phyloP scores from a whole-genome alignment of 805 yeast genomes.

The Candida wancherniae region DNA sequence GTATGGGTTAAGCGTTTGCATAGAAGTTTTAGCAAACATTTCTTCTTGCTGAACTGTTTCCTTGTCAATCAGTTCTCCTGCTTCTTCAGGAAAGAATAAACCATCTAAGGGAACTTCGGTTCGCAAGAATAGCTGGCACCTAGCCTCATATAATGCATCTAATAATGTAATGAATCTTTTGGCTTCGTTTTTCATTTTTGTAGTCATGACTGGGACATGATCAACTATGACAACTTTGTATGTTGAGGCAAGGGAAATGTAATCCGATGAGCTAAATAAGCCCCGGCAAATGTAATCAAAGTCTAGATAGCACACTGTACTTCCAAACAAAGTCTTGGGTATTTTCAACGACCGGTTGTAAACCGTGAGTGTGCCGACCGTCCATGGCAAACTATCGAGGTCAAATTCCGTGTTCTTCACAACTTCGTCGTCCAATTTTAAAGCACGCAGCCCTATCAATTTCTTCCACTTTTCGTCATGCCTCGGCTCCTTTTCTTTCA shows the following conservation, averaged over 20 bases:
- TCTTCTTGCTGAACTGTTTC: constrained; percentile 58
- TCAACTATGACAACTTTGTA: constrained; percentile 56
- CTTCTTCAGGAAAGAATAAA: constrained; percentile 57
- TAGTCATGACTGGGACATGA: constrained; percentile 54
- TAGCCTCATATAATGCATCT: constrained; percentile 66
- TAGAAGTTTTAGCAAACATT: constrained; percentile 60
- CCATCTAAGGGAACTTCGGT: constrained; percentile 45
- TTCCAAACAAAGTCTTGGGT: constrained; percentile 34
- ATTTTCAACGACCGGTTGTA: constrained; percentile 52
- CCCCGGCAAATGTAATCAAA: constrained; percentile 54
- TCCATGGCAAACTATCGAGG: constrained; percentile 15
- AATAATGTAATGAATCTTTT: constrained; percentile 59
- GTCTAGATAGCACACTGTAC: constrained; percentile 44
- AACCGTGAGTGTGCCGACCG: constrained; percentile 37
- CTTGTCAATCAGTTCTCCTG: constrained; percentile 26
- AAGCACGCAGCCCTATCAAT: constrained; percentile 23
- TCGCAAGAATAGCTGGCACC: constrained; percentile 54
- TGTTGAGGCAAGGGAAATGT: constrained; percentile 59
- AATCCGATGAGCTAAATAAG: constrained; percentile 61
- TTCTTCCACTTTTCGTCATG: constrained; percentile 32
- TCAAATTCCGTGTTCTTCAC: neutral
- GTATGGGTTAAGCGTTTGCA: constrained; percentile 59
- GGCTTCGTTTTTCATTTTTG: constrained; percentile 61
- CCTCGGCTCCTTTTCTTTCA: constrained; percentile 19
- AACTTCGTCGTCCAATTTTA: constrained; percentile 8